Evolutionary conservation across 2,329 filamentous ascomycete genomes (phyloP).

Genomic region (Ceratocystis cubensis): DNA sequence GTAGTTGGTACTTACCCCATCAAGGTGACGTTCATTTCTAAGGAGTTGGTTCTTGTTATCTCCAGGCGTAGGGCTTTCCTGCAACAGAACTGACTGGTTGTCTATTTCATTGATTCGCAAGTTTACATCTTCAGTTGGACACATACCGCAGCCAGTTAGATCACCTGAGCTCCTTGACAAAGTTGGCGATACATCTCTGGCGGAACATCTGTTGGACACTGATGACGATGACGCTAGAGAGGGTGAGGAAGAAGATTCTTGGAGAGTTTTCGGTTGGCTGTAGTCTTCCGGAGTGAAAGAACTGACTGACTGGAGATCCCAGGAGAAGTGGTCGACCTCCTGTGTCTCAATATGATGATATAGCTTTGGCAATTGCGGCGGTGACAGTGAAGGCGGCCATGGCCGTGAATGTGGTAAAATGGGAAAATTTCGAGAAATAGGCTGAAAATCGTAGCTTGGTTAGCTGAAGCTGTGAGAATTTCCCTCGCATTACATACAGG

Average conservation of each 20-base stretch:
- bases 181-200: neutral
- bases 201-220: neutral
- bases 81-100: neutral
- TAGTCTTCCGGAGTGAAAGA: conserved; percentile 21
- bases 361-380: neutral
- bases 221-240: neutral
- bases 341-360: neutral
- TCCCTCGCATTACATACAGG: no score
- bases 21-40: neutral
- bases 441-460: no score
- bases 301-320: conserved; percentile 15
- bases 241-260: neutral
- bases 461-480: no score
- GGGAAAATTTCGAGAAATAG: no score
- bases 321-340: neutral
- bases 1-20: neutral
- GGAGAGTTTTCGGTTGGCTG: neutral
- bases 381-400: neutral
- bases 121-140: neutral
- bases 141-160: neutral
- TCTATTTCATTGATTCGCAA: neutral
- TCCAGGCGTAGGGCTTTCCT: neutral
- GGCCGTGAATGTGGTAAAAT: neutral
- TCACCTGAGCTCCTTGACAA: neutral
- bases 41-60: neutral